phyloP scores from a whole-genome alignment of 805 yeast genomes.

The Ogataea degrootiae region DNA sequence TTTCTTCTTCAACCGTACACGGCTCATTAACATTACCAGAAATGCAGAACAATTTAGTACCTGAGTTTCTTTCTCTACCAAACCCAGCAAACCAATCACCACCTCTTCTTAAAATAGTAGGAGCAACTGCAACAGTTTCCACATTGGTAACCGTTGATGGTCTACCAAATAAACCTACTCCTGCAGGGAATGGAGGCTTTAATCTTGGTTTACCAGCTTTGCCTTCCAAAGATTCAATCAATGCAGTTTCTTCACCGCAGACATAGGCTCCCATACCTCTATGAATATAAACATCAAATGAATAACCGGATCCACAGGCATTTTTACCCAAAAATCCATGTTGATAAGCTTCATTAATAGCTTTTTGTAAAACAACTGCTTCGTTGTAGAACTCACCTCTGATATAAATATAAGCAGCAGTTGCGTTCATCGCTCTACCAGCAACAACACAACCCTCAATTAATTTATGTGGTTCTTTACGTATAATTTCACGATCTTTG shows the following conservation, averaged over 20 bases:
- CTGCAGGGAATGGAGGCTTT: slow-evolving; percentile 95
- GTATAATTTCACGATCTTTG: slow-evolving; percentile 85
- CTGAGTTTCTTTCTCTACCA: slow-evolving; percentile 81
- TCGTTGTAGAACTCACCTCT: slow-evolving; percentile 89
- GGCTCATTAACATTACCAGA: slow-evolving; percentile 92
- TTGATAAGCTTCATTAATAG: slow-evolving; percentile 82
- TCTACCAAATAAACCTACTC: slow-evolving; percentile 86
- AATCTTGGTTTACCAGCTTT: slow-evolving; percentile 92
- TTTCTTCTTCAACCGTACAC: slow-evolving; percentile 90
- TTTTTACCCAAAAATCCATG: slow-evolving; percentile 78
- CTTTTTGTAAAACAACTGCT: slow-evolving; percentile 65
- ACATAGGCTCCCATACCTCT: slow-evolving; percentile 93
- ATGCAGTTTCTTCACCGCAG: slow-evolving; percentile 90
- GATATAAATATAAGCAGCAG: slow-evolving; percentile 88
- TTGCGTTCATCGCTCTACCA: slow-evolving; percentile 89
- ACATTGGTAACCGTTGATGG: slow-evolving; percentile 90
- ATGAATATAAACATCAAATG: slow-evolving; percentile 78
- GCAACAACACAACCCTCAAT: slow-evolving; percentile 89
- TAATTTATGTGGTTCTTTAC: slow-evolving; percentile 88
- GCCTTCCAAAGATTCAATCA: slow-evolving; percentile 86
- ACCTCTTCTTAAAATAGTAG: slow-evolving; percentile 85
- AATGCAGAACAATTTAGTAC: slow-evolving; percentile 80
- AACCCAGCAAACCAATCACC: slow-evolving; percentile 81
- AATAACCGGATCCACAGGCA: slow-evolving; percentile 84
- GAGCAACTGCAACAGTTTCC: slow-evolving; percentile 87